Conservation (phyloP, 768 basidiomycete species). For the Thelephora ganbajun region DNA sequence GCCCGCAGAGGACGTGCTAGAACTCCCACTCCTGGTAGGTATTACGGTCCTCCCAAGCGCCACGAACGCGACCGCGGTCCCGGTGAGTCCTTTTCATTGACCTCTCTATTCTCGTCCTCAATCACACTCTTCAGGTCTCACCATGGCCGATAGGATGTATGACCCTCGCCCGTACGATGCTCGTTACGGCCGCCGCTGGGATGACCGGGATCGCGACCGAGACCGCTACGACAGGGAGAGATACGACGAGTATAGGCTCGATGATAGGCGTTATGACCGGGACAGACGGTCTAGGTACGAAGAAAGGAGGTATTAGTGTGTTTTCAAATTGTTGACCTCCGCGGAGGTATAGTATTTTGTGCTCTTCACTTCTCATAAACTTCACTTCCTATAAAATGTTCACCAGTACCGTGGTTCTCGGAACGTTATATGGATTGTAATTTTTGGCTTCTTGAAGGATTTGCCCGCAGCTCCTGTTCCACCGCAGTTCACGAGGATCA, state of each 20-base stretch:
- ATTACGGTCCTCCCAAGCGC: slow-evolving; percentile 87
- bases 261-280: slow-evolving; percentile 19
- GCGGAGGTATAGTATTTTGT: no score
- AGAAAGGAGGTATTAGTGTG: slow-evolving; percentile 27
- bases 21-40: slow-evolving; percentile 87
- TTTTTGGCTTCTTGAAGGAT: no score
- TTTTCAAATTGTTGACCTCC: no score
- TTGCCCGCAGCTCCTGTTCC: no score
- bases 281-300: slow-evolving; percentile 29
- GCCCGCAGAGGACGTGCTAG: slow-evolving; percentile 83
- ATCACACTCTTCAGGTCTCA: slow-evolving; percentile 2
- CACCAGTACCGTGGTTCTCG: no score
- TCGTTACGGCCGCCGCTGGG: slow-evolving; percentile 52
- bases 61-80: slow-evolving; percentile 35
- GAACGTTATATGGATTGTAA: no score
- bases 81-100: slow-evolving; percentile 1
- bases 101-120: not conserved
- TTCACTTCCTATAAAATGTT: no score
- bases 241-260: slow-evolving; percentile 22
- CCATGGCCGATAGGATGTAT: slow-evolving; percentile 64
- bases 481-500: no score
- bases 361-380: no score
- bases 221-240: slow-evolving; percentile 25
- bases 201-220: slow-evolving; percentile 36
- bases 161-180: slow-evolving; percentile 87